Evolutionary conservation across 306 rosid species (phyloP), one percentile per base, ranked within the genome.

Genomic region (Cucurbita moschata): DNA sequence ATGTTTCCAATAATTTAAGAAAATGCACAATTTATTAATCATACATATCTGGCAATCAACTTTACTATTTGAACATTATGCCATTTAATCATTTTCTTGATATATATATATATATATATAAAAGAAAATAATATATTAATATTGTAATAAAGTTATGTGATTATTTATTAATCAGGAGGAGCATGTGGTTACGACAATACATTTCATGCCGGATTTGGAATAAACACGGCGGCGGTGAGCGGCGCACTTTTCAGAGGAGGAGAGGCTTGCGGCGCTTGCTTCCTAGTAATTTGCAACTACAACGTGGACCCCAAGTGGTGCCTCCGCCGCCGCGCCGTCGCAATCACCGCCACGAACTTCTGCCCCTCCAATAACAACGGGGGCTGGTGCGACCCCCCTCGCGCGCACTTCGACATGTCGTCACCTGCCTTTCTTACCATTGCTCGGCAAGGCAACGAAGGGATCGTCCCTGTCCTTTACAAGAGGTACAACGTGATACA

Each of bases 311-410:
- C 94, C 4, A 89, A 86, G 79, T 89, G 96, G 96, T 92, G 96
- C 79, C 87, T 86, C 14, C 53, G 75, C 1, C 68, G 87, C 23
- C 82, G 83, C 7, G 38, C 78, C 5, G 91, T 86, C 4, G 78
- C 84, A 0, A 70, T 89, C 6, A 86, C 97, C 0, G 85, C 94
- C 79, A 92, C 96, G 23, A 92, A 92, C 49, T 87, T 92, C 65
- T 92, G 96, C 77, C 97, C 97, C 42, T 88, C 91, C 1, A 92
- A 89, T 82, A 89, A 89, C 85, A 85, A 82, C 0, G 96, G 92
- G 67, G 96, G 97, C 49, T 85, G 94, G 97, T 92, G 97, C 73
- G 83, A 92, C 73, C 86, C 94, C 6, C 97, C 97, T 56, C 87
- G 77, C 79, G 85, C 85, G 6, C 97, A 92, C 76, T 92, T 92